Conservation (phyloP, 2,329 filamentous ascomycete species). For the Rhynchosporium agropyri region DNA sequence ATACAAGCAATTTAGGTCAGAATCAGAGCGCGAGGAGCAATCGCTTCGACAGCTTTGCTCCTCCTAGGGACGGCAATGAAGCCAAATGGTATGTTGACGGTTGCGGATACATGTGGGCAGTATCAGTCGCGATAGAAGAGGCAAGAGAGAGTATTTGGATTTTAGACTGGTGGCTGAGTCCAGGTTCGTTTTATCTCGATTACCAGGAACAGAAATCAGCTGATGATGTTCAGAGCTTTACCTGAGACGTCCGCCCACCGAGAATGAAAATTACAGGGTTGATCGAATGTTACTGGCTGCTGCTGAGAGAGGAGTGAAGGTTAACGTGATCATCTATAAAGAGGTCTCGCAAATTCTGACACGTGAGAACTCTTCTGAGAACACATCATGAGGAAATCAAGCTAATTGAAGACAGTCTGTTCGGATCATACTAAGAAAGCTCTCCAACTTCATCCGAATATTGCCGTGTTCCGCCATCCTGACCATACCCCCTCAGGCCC, state of each 20-base stretch:
- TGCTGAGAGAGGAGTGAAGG: constrained; percentile 79
- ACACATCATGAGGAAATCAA: constrained; percentile 9
- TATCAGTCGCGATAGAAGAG: constrained; percentile 76
- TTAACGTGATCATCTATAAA: constrained; percentile 91
- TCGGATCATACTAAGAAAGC: constrained; percentile 78
- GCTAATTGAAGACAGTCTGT: constrained; percentile 53
- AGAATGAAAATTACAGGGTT: constrained; percentile 80
- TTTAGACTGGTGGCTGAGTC: constrained; percentile 87
- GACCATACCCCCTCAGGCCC: constrained; percentile 80
- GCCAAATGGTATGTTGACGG: constrained; percentile 90
- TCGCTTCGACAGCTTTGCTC: constrained; percentile 70
- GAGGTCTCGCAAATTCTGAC: constrained; percentile 83
- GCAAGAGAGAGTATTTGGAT: constrained; percentile 79
- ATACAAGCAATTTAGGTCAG: constrained; percentile 48
- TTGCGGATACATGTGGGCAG: constrained; percentile 83
- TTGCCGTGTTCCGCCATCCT: constrained; percentile 86
- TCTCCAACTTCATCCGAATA: constrained; percentile 82
- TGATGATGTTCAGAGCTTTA: constrained; percentile 64
- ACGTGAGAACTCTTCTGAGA: constrained; percentile 55
- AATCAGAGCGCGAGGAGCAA: constrained; percentile 49
- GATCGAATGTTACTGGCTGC: constrained; percentile 82
- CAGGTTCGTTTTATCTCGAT: constrained; percentile 43
- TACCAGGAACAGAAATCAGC: not conserved
- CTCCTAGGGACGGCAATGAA: constrained; percentile 69
- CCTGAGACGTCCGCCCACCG: constrained; percentile 77